Conservation (phyloP, 768 basidiomycete species). For the Tricholoma bakamatsutake region DNA sequence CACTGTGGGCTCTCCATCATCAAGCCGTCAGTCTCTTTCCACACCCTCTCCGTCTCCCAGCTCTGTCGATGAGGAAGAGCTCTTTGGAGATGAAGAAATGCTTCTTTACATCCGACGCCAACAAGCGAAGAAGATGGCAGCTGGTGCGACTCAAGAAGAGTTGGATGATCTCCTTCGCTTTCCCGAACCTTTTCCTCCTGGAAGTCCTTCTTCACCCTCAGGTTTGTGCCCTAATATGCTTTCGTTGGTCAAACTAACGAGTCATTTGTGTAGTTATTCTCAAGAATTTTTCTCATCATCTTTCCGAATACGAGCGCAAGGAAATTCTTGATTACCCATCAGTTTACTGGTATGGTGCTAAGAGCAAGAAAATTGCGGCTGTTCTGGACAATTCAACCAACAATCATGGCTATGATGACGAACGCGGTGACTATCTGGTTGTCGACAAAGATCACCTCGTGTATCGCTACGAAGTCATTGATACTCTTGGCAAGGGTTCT, state of each 20-base stretch:
- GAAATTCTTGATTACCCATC: constrained; percentile 85
- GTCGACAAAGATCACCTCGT: constrained; percentile 89
- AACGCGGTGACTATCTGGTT: constrained; percentile 93
- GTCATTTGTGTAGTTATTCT: constrained; percentile 47
- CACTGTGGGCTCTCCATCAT: constrained; percentile 54
- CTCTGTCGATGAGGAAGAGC: constrained; percentile 77
- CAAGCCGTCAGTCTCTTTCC: constrained; percentile 69
- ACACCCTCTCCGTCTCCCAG: constrained; percentile 82
- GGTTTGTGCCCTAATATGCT: constrained; percentile 20
- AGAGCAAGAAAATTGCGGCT: constrained; percentile 80
- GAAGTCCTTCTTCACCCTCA: constrained; percentile 56
- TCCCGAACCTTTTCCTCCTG: constrained; percentile 83
- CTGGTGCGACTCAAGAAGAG: constrained; percentile 80
- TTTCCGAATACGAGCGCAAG: constrained; percentile 86
- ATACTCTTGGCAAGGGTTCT: constrained; percentile 93
- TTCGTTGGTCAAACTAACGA: constrained; percentile 4
- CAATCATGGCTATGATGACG: constrained; percentile 96
- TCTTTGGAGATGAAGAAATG: constrained; percentile 96
- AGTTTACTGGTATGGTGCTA: constrained; percentile 77
- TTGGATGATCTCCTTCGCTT: constrained; percentile 86
- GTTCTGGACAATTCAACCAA: constrained; percentile 66
- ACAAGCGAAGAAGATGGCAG: constrained; percentile 80
- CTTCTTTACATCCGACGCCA: constrained; percentile 87
- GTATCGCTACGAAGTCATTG: constrained; percentile 93
- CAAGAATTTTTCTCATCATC: constrained; percentile 57